Conservation (phyloP, 2,329 filamentous ascomycete species). For the Alternaria consortialis region DNA sequence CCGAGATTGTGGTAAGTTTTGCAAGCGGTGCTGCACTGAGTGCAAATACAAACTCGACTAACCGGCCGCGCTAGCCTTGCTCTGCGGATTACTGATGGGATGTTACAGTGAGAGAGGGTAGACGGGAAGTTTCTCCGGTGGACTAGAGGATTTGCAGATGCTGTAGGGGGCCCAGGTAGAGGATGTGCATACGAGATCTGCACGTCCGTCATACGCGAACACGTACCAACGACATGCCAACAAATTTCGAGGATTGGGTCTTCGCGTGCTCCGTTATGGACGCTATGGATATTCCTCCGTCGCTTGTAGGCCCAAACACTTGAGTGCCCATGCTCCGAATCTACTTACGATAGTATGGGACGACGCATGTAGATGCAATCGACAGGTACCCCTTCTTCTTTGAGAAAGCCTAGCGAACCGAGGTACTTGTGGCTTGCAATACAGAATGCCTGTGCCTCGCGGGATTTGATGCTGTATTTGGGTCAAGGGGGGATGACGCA, state of each 20-base stretch:
- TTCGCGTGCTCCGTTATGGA: not conserved
- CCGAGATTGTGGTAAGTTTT: slow-evolving; percentile 7
- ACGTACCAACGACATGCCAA: not conserved
- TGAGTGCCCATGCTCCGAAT: not conserved
- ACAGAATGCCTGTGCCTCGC: slow-evolving; percentile 1
- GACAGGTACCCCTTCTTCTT: slow-evolving; percentile 7
- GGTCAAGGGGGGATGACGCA: not conserved
- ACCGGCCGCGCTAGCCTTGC: not conserved
- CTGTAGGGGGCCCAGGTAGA: not conserved
- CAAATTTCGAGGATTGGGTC: not conserved
- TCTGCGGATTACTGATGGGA: not conserved
- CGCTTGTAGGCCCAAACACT: not conserved
- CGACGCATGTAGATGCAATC: slow-evolving; percentile 5
- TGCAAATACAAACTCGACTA: not conserved
- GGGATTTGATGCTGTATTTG: not conserved
- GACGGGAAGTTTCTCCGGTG: not conserved
- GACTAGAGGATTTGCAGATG: not conserved
- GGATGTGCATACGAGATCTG: not conserved
- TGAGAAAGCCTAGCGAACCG: not conserved
- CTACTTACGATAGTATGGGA: not conserved
- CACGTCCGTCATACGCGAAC: not conserved
- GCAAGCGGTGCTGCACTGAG: not conserved
- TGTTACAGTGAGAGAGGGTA: not conserved
- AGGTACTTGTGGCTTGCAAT: slow-evolving; percentile 8
- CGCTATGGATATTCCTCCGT: not conserved